These are phyloP conservation scores for Cadophora sp. DNA, from an alignment of 2,329 filamentous ascomycete species.

Conservation along the genomic window DNA sequence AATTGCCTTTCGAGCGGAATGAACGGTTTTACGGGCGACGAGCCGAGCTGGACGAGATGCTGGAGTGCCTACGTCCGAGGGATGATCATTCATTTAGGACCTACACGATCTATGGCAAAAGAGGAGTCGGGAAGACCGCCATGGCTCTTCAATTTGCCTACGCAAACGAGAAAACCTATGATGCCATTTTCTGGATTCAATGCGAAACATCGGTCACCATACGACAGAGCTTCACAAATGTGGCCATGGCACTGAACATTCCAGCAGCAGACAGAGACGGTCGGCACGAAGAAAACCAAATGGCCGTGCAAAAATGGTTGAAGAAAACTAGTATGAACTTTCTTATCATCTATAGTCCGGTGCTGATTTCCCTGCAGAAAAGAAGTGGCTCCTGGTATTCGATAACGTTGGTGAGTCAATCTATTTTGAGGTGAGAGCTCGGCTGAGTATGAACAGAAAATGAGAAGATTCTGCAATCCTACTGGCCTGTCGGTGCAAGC, in stretches of 20 bases:
- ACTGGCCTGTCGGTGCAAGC: slow-evolving; percentile 36
- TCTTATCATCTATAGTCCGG: background rate
- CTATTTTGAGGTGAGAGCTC: background rate
- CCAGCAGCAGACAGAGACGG: slow-evolving; percentile 29
- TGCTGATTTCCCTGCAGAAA: background rate
- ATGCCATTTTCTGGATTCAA: slow-evolving; percentile 42
- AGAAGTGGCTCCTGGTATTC: slow-evolving; percentile 31
- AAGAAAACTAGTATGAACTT: slow-evolving; percentile 28
- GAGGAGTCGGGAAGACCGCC: slow-evolving; percentile 38
- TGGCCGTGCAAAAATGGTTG: slow-evolving; percentile 30
- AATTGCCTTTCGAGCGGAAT: slow-evolving; percentile 9
- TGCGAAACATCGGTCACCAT: slow-evolving; percentile 37
- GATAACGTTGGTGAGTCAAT: slow-evolving; percentile 30
- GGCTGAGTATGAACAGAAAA: background rate
- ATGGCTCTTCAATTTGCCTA: slow-evolving; percentile 36
- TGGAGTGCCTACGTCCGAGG: slow-evolving; percentile 14
- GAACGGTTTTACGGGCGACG: slow-evolving; percentile 34
- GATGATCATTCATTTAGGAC: slow-evolving; percentile 24
- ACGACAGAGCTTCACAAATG: slow-evolving; percentile 41
- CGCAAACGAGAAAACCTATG: slow-evolving; percentile 18
- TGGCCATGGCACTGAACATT: slow-evolving; percentile 37
- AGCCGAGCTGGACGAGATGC: slow-evolving; percentile 35
- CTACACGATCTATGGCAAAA: slow-evolving; percentile 39
- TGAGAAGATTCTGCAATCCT: slow-evolving; percentile 31
- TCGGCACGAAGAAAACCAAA: slow-evolving; percentile 32